Evolutionary conservation across 352 stramenopile species (phyloP).

Genomic region (Phytophthora capsici): DNA sequence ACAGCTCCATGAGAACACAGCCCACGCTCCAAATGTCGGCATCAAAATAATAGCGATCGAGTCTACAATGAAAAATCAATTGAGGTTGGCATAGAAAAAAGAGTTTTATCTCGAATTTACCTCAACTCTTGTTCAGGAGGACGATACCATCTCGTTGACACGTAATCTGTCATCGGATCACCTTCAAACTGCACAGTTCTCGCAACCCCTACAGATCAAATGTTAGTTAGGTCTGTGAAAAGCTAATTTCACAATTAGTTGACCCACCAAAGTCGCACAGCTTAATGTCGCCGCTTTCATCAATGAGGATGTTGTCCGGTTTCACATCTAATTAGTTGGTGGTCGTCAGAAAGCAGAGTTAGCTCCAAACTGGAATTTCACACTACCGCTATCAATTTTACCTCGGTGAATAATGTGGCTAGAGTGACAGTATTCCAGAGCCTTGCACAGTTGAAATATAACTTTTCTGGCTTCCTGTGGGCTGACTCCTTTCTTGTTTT

Average conservation of each 20-base stretch:
- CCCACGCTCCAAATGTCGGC: conserved; percentile 86
- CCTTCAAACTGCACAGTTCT: conserved; percentile 81
- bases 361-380: background rate
- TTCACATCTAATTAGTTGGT: conserved; percentile 66
- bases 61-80: conserved; percentile 34
- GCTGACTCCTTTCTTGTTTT: conserved; percentile 67
- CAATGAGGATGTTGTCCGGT: conserved; percentile 83
- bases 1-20: conserved; percentile 76
- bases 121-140: conserved; percentile 84
- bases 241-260: background rate
- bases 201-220: conserved; percentile 51
- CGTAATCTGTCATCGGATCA: conserved; percentile 80
- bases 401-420: conserved; percentile 86
- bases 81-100: background rate
- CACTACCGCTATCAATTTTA: conserved; percentile 14
- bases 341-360: background rate
- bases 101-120: conserved; percentile 23
- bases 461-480: conserved; percentile 53
- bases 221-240: background rate
- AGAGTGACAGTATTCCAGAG: conserved; percentile 77
- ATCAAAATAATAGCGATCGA: conserved; percentile 83
- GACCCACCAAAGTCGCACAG: conserved; percentile 78
- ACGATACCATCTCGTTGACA: conserved; percentile 84
- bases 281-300: conserved; percentile 73
- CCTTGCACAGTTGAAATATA: conserved; percentile 78